Evolutionary conservation across 2,329 filamentous ascomycete genomes (phyloP).

Genomic region (Botrytis paeoniae): DNA sequence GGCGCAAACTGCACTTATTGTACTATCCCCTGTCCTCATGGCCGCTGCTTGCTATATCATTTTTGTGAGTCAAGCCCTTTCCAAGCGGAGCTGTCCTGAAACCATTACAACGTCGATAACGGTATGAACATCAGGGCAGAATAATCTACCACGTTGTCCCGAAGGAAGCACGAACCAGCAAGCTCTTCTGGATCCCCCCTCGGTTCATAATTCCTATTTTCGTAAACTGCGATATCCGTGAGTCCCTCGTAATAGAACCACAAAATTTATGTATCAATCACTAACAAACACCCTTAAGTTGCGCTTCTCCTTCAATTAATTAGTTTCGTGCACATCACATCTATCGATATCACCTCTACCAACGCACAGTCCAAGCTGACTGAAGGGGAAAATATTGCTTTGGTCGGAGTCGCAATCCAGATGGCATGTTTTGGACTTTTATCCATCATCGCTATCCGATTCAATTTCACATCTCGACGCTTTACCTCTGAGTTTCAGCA

Average conservation of each 20-base stretch:
- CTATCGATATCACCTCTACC: background rate
- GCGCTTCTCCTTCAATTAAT: background rate
- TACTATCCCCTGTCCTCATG: background rate
- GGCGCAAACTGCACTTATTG: background rate
- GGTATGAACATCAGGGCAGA: background rate
- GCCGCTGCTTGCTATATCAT: background rate
- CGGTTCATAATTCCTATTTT: background rate
- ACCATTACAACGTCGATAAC: background rate
- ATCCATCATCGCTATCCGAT: background rate
- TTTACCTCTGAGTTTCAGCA: background rate
- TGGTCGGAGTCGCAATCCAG: background rate
- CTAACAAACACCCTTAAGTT: background rate
- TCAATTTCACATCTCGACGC: background rate
- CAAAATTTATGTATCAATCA: background rate
- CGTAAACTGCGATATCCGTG: background rate
- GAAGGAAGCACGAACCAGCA: background rate
- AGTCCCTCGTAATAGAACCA: rapidly evolving
- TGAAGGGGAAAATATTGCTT: background rate
- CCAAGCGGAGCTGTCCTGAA: background rate
- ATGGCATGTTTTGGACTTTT: background rate
- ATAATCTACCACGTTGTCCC: background rate
- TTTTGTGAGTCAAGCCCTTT: background rate
- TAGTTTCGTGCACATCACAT: background rate
- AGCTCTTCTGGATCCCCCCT: background rate
- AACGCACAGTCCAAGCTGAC: background rate